Conservation (phyloP, 371 early-diverging fungal genomes). For the Saksenaea oblongispora region DNA sequence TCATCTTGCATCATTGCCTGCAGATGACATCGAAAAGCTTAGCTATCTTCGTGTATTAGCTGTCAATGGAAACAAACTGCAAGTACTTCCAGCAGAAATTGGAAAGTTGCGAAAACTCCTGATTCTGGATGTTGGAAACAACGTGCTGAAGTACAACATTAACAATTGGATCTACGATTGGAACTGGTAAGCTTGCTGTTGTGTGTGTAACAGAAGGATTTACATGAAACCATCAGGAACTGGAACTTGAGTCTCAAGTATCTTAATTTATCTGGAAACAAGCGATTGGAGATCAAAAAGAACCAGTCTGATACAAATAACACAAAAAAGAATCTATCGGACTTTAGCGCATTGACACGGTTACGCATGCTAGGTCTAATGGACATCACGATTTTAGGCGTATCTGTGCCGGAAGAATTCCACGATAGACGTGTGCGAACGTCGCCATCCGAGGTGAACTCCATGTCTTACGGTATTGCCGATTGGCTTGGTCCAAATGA, state of each 20-base stretch:
- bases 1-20: slow-evolving; percentile 81
- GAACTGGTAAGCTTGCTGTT: slow-evolving; percentile 73
- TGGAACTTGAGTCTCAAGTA: slow-evolving; percentile 89
- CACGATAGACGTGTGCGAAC: slow-evolving; percentile 83
- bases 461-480: slow-evolving; percentile 85
- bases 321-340: slow-evolving; percentile 62
- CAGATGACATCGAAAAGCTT: slow-evolving; percentile 82
- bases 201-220: background rate
- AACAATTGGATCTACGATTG: slow-evolving; percentile 95
- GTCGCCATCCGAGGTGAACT: slow-evolving; percentile 77
- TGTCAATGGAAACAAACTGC: slow-evolving; percentile 88
- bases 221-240: slow-evolving; percentile 49
- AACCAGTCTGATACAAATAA: slow-evolving; percentile 40
- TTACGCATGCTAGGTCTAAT: slow-evolving; percentile 82
- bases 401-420: slow-evolving; percentile 82
- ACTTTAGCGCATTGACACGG: slow-evolving; percentile 75
- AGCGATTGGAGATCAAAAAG: slow-evolving; percentile 81
- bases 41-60: slow-evolving; percentile 70
- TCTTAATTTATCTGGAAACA: slow-evolving; percentile 92
- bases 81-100: slow-evolving; percentile 88
- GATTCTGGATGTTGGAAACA: slow-evolving; percentile 86
- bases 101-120: slow-evolving; percentile 75
- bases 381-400: slow-evolving; percentile 83
- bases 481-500: slow-evolving; percentile 74
- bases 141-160: slow-evolving; percentile 89